Conservation (phyloP, 1,284 basidiomycete genomes). For the Polyporus tsugae region DNA sequence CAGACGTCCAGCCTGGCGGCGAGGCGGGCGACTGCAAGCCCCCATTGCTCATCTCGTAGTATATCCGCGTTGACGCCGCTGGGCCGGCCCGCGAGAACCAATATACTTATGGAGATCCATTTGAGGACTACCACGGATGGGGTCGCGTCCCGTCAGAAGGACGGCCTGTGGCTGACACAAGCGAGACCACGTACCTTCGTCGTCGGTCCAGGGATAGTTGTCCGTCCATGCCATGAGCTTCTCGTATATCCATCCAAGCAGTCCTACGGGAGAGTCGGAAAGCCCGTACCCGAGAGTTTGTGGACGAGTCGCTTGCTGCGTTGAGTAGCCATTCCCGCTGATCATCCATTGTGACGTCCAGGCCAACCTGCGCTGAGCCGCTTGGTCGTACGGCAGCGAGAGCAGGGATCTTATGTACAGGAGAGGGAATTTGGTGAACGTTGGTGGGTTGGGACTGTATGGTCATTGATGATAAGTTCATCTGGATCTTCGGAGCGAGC, state of each 20-base stretch:
- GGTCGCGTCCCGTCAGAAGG: background rate
- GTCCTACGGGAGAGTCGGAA: conserved; percentile 60
- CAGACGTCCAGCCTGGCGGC: conserved; percentile 40
- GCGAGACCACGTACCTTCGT: conserved; percentile 1
- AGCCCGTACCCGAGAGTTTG: conserved; percentile 65
- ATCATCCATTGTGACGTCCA: background rate
- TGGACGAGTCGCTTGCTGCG: conserved; percentile 56
- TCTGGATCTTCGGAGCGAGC: background rate
- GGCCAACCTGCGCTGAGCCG: background rate
- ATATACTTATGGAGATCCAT: conserved; percentile 12
- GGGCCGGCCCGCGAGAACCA: conserved; percentile 49
- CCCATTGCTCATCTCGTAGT: conserved; percentile 48
- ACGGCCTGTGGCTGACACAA: background rate
- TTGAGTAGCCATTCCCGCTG: conserved; percentile 50
- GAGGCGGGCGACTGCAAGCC: conserved; percentile 40
- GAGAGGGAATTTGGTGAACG: background rate
- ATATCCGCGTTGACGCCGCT: conserved; percentile 58
- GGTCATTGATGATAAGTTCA: too few species aligned
- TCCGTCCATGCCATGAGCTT: conserved; percentile 62
- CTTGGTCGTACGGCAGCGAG: background rate
- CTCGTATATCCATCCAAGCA: conserved; percentile 69
- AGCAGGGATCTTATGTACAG: background rate
- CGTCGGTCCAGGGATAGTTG: conserved; percentile 41
- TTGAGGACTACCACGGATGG: conserved; percentile 29
- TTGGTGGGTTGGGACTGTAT: background rate